Base-by-base conservation (phyloP, 495 filamentous ascomycete species). In the Podospora sp. region DNA sequence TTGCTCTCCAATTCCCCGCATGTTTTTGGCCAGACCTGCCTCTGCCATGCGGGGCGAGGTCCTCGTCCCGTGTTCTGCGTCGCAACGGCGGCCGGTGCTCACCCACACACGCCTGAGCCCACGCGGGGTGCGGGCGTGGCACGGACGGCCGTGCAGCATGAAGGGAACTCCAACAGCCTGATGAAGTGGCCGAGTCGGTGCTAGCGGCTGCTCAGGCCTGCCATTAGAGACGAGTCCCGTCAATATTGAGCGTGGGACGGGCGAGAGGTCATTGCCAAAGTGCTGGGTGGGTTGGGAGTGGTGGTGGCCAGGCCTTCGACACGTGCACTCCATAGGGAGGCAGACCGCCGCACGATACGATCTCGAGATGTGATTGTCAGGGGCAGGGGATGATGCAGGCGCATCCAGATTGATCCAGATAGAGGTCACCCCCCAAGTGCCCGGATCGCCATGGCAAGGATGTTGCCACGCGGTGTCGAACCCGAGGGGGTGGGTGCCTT, bases 61-160 rank as follows among this genome's bases (percentile, higher is more conserved):
- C 60, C 21, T 9, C 51, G 50, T 65, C 57, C 62, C 67, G 67
- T 62, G 16, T 65, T 26, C 21, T 14, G 24, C 49, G 62, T 62
- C 7, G 63, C 33, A 60, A 8, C 21, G 66, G 60, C 14, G 49
- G 66, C 51, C 65, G 59, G 20, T 24, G 49, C 27, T 22, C 27
- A 63, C 62, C 53, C 67, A 46, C 62, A 69, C 62, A 33, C 36
- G 20, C 50, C 67, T 63, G 67, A 62, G 67, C 67, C 62, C 56
- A 18, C 26, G 56, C 18, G 62, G 57, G 11, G 35, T 21, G 27
- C 55, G 46, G 62, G 56, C 65, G 61, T 65, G 25, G 58, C 18
- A 6, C 60, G 63, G 62, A 62, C 63, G 35, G 57, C 52, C 46
- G 49, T 65, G 67, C 67, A 69, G 56, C 29, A 20, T 21, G 20